phyloP scores from a whole-genome alignment of 345 rosid genomes.

The Ricinus communis region DNA sequence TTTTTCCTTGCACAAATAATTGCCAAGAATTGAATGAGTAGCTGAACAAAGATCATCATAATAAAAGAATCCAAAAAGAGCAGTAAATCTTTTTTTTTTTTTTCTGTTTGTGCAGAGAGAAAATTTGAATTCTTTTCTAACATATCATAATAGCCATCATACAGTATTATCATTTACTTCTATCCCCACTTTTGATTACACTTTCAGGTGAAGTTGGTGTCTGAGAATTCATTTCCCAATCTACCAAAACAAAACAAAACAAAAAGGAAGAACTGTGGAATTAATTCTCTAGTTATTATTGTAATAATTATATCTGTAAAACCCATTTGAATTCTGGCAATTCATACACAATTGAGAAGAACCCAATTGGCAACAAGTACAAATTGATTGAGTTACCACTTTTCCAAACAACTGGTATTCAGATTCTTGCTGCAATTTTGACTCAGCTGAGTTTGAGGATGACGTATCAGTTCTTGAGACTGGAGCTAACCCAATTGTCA shows the following conservation, averaged over 20 bases:
- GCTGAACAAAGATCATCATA: no score
- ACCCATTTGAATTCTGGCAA: conserved; percentile 37
- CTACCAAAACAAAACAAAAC: neutral
- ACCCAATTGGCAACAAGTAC: conserved; percentile 56
- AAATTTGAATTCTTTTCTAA: neutral
- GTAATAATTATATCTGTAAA: conserved; percentile 25
- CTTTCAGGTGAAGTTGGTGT: conserved; percentile 4
- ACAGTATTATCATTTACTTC: neutral
- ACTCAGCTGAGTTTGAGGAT: conserved; percentile 42
- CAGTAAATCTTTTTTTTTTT: no score
- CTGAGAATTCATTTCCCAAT: neutral
- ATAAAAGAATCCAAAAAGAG: neutral
- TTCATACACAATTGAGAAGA: conserved; percentile 36
- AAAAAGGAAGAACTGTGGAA: neutral
- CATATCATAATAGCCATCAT: neutral
- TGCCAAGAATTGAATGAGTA: no score
- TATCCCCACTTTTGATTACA: neutral
- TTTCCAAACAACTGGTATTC: conserved; percentile 10
- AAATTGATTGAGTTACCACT: conserved; percentile 22
- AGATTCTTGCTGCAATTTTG: conserved; percentile 26
- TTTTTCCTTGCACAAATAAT: no score
- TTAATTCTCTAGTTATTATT: conserved; percentile 8
- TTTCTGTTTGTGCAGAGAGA: neutral
- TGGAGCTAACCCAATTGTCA: conserved; percentile 44
- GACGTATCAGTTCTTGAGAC: conserved; percentile 4